Percentiles rank a stretch among this genome's conserved stretches.
Conservation (phyloP, 352 stramenopile genomes). For the Phytophthora chlamydospora region DNA sequence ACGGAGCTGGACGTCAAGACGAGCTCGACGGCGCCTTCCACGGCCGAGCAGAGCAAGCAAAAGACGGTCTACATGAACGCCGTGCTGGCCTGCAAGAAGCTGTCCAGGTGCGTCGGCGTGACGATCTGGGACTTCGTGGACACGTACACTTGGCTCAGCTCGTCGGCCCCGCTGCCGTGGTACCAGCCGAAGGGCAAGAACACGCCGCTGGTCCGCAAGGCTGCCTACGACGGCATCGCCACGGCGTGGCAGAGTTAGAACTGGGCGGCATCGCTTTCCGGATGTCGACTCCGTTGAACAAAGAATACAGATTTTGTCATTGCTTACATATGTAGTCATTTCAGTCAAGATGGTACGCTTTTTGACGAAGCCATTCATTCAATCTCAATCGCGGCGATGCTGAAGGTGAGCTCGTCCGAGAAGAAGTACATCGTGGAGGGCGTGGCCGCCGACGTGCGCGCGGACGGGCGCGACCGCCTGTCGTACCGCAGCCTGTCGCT, state of each 20-base stretch:
- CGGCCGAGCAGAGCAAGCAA: constrained; percentile 5
- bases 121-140: constrained; percentile 20
- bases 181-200: constrained; percentile 15
- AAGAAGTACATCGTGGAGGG: constrained; percentile 75
- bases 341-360: too few species aligned
- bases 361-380: constrained; percentile 11
- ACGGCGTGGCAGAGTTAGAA: constrained; percentile 6
- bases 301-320: too few species aligned
- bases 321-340: too few species aligned
- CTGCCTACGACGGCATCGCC: constrained; percentile 17
- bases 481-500: constrained; percentile 66
- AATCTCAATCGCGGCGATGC: constrained; percentile 40
- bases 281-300: too few species aligned
- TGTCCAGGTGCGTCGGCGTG: constrained; percentile 8
- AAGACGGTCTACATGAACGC: constrained; percentile 6
- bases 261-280: too few species aligned
- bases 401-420: constrained; percentile 81
- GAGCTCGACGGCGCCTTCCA: constrained; percentile 9
- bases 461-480: constrained; percentile 67
- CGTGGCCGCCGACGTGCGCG: constrained; percentile 72
- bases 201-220: constrained; percentile 15
- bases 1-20: constrained; percentile 24
- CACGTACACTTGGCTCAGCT: constrained; percentile 18
- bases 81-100: constrained; percentile 15
- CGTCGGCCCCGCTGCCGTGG: constrained; percentile 11